Base-by-base conservation (phyloP, 2,329 filamentous ascomycete species). In the Lithohypha guttulata region DNA sequence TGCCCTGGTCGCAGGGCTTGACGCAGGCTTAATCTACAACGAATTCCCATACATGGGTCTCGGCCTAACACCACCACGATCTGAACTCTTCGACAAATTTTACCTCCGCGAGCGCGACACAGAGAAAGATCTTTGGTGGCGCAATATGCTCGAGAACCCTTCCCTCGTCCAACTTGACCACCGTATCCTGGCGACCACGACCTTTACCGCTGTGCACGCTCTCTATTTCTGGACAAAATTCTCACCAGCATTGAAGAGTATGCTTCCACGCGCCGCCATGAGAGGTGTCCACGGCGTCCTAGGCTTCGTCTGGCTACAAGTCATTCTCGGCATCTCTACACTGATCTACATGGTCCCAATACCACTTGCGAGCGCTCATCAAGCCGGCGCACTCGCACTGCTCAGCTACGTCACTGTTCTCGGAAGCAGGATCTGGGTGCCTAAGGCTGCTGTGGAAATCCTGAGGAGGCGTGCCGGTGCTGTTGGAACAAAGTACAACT, bases 11-110 rank as follows among this genome's bases (percentile, higher is more conserved):
- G 91, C 91, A 5, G 91, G 91, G 21, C 78, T 98, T 10, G 91
- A 98, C 57, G 91, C 91, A 6, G 91, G 91, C 6, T 71, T 98
- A 41, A 96, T 98, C 62, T 98, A 98, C 70, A 98, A 98, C 59
- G 86, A 98, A 61, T 96, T 98, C 60, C 91, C 91, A 5, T 84
- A 75, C 62, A 98, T 98, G 91, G 91, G 91, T 6, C 62, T 76
- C 3, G 85, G 86, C 8, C 66, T 93, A 15, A 71, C 84, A 1
- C 89, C 89, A 1, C 89, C 89, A 1, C 76, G 72, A 55, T 70
- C 75, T 7, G 89, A 96, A 64, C 77, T 96, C 21, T 86, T 84
- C 60, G 80, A 89, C 55, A 68, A 74, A 25, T 93, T 85, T 65
- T 95, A 95, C 71, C 80, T 78, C 42, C 81, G 86, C 53, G 68